phyloP scores from a whole-genome alignment of 257 asterid genomes.

The Agastache rugosa region DNA sequence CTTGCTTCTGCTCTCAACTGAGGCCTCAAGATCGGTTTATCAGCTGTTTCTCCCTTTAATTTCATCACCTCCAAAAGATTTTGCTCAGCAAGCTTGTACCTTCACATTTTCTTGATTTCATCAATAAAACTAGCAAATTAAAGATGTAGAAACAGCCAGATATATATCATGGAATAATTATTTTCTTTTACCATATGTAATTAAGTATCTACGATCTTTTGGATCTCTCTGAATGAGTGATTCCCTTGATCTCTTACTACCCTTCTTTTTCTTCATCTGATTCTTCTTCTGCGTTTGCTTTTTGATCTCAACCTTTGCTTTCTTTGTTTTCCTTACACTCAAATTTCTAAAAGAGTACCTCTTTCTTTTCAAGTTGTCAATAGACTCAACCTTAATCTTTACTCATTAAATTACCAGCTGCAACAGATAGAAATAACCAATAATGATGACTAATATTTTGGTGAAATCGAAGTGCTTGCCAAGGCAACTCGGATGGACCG shows the following conservation, averaged over 20 bases:
- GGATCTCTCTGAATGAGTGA: slow-evolving; percentile 61
- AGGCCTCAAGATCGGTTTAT: slow-evolving; percentile 78
- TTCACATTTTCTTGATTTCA: slow-evolving; percentile 37
- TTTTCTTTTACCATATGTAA: too few species aligned
- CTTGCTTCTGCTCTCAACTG: slow-evolving; percentile 90
- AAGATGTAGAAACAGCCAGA: background rate
- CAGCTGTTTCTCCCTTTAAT: slow-evolving; percentile 66
- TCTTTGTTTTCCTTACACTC: slow-evolving; percentile 53
- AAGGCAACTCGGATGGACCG: slow-evolving; percentile 75
- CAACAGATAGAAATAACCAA: background rate
- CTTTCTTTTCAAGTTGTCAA: slow-evolving; percentile 69
- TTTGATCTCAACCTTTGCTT: slow-evolving; percentile 45
- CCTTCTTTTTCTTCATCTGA: slow-evolving; percentile 42
- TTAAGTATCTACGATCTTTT: slow-evolving; percentile 71
- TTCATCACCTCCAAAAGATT: slow-evolving; percentile 86
- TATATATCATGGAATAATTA: background rate
- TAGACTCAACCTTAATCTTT: slow-evolving; percentile 32
- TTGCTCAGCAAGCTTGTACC: slow-evolving; percentile 85
- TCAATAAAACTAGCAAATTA: slow-evolving; percentile 1
- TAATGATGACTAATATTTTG: background rate
- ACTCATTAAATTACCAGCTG: slow-evolving; percentile 11
- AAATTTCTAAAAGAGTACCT: slow-evolving; percentile 66
- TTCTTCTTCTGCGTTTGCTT: slow-evolving; percentile 43
- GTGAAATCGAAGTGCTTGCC: slow-evolving; percentile 44
- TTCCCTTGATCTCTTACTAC: slow-evolving; percentile 54